These are phyloP conservation scores for Eimeria sp. DNA, from an alignment of 169 alveolate species.

Conservation along the genomic window DNA sequence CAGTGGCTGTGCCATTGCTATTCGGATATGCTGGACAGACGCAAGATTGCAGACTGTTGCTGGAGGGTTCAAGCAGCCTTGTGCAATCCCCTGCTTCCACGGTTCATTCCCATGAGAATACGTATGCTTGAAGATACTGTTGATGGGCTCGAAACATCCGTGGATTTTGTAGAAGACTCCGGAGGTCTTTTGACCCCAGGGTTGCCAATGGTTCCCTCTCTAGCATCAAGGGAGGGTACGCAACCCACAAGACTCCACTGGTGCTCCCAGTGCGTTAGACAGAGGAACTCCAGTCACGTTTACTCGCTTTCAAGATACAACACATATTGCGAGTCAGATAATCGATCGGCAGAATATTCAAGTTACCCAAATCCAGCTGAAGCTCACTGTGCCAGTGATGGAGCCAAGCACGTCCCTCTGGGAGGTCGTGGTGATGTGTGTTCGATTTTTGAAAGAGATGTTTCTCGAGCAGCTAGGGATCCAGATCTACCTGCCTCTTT, in stretches of 20 bases:
- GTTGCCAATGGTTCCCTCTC: neutral
- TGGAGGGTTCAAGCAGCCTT: neutral
- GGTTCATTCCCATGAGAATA: neutral
- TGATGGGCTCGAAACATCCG: neutral
- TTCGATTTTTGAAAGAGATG: neutral
- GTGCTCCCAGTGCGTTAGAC: slow-evolving; percentile 1
- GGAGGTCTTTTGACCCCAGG: neutral
- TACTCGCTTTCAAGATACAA: neutral
- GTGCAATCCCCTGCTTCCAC: slow-evolving; percentile 48
- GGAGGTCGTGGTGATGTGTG: neutral
- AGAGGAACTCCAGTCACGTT: neutral
- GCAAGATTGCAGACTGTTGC: neutral
- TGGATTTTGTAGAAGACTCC: neutral
- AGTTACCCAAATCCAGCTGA: neutral
- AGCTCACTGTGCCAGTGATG: neutral
- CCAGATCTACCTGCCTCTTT: neutral
- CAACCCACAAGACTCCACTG: neutral
- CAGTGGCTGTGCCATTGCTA: slow-evolving; percentile 68
- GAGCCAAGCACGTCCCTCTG: neutral
- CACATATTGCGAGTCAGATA: neutral
- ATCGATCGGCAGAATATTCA: neutral
- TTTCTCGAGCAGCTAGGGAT: neutral
- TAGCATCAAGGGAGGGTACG: neutral
- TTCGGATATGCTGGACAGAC: neutral
- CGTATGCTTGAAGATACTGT: neutral